Base-by-base conservation (phyloP, 257 asterid species). In the Gardenia jasminoides region DNA sequence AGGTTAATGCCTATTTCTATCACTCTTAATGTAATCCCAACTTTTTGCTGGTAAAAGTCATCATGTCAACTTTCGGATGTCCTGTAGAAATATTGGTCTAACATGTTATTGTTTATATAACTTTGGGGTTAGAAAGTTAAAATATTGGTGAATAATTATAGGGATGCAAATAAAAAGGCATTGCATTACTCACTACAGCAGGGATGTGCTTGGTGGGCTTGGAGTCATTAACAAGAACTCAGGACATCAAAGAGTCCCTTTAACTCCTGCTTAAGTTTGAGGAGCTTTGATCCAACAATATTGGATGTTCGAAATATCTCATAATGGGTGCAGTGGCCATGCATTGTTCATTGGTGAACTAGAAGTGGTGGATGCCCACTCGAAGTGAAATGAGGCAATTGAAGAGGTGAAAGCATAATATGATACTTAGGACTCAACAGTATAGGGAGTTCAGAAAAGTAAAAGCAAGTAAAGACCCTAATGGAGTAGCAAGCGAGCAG, bases 1-100 rank as follows among this genome's bases (percentile, higher is more conserved):
- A 93, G 98, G 98, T 94, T 67, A 47, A 83, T 70, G 15, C 33
- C 62, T 50, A 36, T 47, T 15, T 71, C 17, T 48, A 26, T 39
- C 41, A 1, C 62, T 19, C 5, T 68, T 36, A 22, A 66, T 16
- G n/a, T 20, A 26, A 33, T 28, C 13, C 56, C 58, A 10, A 33
- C 9, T 64, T 48, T 66, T 6, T 74, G n/a, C 11, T 43, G 24
- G 0, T 46, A 46, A 5, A n/a, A 22, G 70, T 62, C 30, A n/a
- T 20, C 41, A 47, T 71, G 24, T 71, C 44, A 22, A 6, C 30
- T 59, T 24, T 71, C 24, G n/a, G 46, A 28, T 66, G 1, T 26
- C 4, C 2, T 31, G 0, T 50, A 20, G 17, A 50, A 50, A 46
- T 12, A 4, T 47, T 7, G 22, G 56, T 66, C 24, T 58, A 15